A percentile compares a stretch with the other conserved stretches of the same genome.
phyloP scores from a whole-genome alignment of 2,329 filamentous ascomycete species.

The Colletotrichum sp. region DNA sequence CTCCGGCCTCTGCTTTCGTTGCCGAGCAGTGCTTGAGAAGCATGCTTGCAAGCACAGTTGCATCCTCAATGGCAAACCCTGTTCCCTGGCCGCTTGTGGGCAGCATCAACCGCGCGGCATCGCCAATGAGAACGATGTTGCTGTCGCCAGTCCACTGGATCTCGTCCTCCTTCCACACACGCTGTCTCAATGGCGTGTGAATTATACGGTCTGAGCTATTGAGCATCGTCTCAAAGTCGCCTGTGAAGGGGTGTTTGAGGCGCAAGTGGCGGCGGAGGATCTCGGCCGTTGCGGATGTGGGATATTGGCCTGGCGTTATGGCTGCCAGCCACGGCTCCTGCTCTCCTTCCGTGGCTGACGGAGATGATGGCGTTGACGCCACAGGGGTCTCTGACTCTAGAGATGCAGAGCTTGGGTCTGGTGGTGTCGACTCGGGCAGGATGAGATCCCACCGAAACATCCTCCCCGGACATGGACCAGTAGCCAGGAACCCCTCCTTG shows the following conservation, averaged over 20 bases:
- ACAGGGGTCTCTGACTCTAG: neutral
- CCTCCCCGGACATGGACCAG: constrained; percentile 20
- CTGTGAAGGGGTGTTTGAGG: constrained; percentile 25
- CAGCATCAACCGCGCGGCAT: constrained; percentile 27
- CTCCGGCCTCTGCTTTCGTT: neutral
- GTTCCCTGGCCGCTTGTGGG: constrained; percentile 31
- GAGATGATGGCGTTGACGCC: neutral
- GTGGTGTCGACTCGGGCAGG: constrained; percentile 23
- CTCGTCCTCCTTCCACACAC: constrained; percentile 27
- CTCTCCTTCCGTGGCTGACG: neutral
- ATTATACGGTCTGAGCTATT: constrained; percentile 27
- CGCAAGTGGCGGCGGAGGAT: neutral
- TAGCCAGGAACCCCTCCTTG: constrained; percentile 23
- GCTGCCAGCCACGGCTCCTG: neutral
- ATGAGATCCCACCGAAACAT: constrained; percentile 30
- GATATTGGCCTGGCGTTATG: constrained; percentile 4
- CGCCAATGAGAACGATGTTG: constrained; percentile 25
- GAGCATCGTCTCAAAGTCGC: constrained; percentile 24
- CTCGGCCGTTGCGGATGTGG: neutral
- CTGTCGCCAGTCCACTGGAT: constrained; percentile 22
- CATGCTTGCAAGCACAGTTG: constrained; percentile 25
- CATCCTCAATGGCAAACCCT: constrained; percentile 30
- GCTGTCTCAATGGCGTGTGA: constrained; percentile 27
- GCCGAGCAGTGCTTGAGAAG: constrained; percentile 6
- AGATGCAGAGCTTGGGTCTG: neutral